phyloP scores from a whole-genome alignment of 192 early-diverging fungal genomes.

The Backusella mclennaniae region DNA sequence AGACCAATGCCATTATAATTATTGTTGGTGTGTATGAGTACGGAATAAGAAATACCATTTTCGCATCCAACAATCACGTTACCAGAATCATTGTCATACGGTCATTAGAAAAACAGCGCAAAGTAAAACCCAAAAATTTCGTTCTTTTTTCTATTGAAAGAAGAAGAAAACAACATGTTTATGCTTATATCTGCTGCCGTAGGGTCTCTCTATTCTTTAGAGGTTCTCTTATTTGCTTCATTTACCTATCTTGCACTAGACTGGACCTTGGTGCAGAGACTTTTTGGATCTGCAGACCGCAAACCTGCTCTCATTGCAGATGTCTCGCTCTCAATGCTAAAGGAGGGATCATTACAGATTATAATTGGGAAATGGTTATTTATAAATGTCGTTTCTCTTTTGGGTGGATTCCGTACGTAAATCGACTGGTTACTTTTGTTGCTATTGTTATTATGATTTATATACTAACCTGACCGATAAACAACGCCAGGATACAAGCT shows the following conservation, averaged over 20 bases:
- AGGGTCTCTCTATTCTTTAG: neutral
- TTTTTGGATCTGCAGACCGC: neutral
- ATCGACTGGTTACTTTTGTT: neutral
- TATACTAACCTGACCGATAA: neutral
- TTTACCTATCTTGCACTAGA: neutral
- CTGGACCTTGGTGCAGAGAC: neutral
- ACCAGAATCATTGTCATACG: too few relatives aligned
- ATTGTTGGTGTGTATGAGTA: too few relatives aligned
- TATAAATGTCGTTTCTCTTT: neutral
- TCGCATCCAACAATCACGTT: too few relatives aligned
- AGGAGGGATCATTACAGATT: neutral
- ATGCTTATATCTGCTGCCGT: neutral
- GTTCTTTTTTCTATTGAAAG: too few relatives aligned
- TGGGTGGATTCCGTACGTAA: conserved; percentile 1
- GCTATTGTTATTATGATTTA: neutral
- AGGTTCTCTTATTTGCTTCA: neutral
- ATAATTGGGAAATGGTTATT: neutral
- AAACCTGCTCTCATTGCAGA: neutral
- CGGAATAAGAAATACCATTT: too few relatives aligned
- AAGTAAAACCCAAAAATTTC: too few relatives aligned
- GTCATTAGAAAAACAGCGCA: too few relatives aligned
- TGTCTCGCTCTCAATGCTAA: neutral
- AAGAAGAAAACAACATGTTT: neutral
- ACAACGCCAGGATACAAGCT: neutral
- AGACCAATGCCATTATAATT: too few relatives aligned